phyloP scores from a whole-genome alignment of 73 alveolate species.

The Uronychia binucleata region DNA sequence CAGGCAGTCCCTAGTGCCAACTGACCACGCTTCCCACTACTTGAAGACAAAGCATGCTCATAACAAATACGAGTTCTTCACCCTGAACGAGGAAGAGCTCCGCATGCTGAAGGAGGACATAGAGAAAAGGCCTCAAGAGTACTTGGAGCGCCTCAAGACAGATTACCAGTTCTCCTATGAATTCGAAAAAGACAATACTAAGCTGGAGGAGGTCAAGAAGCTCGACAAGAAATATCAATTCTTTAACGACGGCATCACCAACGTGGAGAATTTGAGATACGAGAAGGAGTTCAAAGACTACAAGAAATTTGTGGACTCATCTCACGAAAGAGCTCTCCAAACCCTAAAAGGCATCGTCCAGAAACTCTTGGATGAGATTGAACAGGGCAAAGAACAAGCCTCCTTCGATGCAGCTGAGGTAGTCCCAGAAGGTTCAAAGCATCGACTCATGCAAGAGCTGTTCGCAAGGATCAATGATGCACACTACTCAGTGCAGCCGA shows the following conservation, averaged over 20 bases:
- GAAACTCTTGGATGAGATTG: neutral
- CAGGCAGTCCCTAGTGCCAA: slow-evolving; percentile 10
- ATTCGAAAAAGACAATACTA: neutral
- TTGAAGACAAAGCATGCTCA: neutral
- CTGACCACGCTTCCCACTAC: slow-evolving; percentile 22
- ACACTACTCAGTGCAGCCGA: too few relatives aligned
- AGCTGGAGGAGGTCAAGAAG: neutral
- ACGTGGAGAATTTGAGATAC: neutral
- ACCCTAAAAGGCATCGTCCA: neutral
- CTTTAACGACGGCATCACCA: neutral
- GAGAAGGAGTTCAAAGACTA: neutral
- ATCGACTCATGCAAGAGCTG: neutral
- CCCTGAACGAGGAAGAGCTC: slow-evolving; percentile 34
- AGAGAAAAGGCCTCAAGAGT: neutral
- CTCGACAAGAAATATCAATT: neutral
- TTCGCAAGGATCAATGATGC: neutral
- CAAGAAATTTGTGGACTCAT: neutral
- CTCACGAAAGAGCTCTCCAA: neutral
- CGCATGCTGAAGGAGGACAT: slow-evolving; percentile 15
- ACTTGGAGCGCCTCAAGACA: neutral
- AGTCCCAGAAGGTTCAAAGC: neutral
- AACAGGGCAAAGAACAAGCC: neutral
- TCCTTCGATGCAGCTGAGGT: neutral
- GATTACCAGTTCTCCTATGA: neutral
- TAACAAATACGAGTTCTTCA: neutral